A percentile compares a stretch with the other conserved stretches of the same genome.
Conservation (phyloP, 2,329 filamentous ascomycete species). For the Chrysoporthe cubensis region DNA sequence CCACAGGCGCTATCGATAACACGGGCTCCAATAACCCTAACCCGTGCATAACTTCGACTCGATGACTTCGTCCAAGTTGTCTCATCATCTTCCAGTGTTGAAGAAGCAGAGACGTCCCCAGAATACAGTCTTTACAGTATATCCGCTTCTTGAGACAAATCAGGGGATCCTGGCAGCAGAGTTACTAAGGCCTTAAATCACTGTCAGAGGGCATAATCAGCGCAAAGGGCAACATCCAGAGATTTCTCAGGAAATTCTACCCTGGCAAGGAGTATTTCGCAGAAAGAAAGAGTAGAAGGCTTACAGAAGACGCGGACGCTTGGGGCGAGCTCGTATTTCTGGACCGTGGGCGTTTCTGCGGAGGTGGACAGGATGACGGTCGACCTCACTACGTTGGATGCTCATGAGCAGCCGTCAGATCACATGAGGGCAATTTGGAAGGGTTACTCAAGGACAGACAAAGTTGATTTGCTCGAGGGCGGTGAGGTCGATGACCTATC, state of each 20-base stretch:
- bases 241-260: background rate
- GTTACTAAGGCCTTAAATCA: background rate
- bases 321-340: background rate
- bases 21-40: background rate
- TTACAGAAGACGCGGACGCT: background rate
- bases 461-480: conserved; percentile 54
- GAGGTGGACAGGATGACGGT: conserved; percentile 40
- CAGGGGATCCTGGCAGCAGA: background rate
- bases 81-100: background rate
- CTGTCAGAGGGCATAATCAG: background rate
- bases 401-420: conserved; percentile 77
- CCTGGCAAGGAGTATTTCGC: background rate
- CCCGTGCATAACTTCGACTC: background rate
- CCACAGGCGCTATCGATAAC: conserved; percentile 4
- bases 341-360: background rate
- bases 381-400: conserved; percentile 63
- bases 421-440: conserved; percentile 76
- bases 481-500: conserved; percentile 60
- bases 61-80: background rate
- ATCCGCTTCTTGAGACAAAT: background rate
- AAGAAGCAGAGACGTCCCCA: background rate
- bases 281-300: background rate
- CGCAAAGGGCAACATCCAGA: background rate
- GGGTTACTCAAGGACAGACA: conserved; percentile 65
- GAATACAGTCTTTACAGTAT: background rate